Evolutionary conservation across 1,139 yeast genomes (phyloP), one percentile per base, ranked within the genome.

Genomic region (Magnusiomyces sp.): DNA sequence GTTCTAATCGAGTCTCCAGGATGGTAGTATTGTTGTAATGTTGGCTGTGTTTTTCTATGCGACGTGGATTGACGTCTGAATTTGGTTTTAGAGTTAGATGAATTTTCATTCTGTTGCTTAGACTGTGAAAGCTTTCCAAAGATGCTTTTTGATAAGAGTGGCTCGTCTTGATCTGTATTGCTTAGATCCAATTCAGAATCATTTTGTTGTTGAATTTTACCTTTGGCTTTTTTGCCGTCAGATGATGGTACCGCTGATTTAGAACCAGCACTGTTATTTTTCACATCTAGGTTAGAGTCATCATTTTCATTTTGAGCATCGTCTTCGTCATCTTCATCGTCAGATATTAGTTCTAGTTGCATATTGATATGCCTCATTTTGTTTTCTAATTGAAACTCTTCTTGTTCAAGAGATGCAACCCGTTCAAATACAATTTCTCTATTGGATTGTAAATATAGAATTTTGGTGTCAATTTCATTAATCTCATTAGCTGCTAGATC

Each of bases 401-500:
- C 76, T 54, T 75, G 76, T 60, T 83, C 89, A 49, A 79, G 71
- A 42, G 67, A 68, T 1, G 81, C 80, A 43, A 83, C 75, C 54
- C 78, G 69, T 54, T 79, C 78, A 56, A 81, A 76, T 29, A 80
- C 76, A 20, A 72, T 59, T 50, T 73, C 69, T 49, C 88, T 71
- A 66, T 74, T 68, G 14, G 67, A 58, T 50, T 76, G 74, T 45
- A 83, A 60, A 56, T 71, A 73, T 45, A 72, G 71, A 43, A 83
- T 74, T 56, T 80, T 74, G 43, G 62, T 62, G 60, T 83, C 89
- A 41, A 83, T 71, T 52, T 80, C 89, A 47, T 69, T 65, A 46
- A 83, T 78, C 58, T 83, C 89, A 55, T 72, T 72, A 1, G 83
- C 73, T 0, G 85, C 81, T 36, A 81, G 64, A 29, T 81, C 80